These are phyloP conservation scores for Brassica incana DNA, from an alignment of 345 rosid genomes.

Conservation along the genomic window DNA sequence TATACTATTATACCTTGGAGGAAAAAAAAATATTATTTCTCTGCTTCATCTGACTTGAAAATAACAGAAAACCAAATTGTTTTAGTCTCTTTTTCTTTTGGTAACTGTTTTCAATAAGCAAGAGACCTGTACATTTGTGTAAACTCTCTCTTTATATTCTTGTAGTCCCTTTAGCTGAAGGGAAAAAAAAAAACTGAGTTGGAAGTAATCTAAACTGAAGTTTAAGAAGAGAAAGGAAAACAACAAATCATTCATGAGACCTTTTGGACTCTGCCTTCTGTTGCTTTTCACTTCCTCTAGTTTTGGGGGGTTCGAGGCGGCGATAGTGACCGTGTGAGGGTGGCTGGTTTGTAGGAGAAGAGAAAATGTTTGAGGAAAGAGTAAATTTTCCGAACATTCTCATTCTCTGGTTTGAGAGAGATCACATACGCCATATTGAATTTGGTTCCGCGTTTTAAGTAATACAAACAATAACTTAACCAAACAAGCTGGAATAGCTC, in stretches of 20 bases:
- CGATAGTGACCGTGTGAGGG: slow-evolving; percentile 19
- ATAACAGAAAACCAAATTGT: neutral
- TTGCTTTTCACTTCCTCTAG: slow-evolving; percentile 11
- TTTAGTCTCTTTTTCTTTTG: neutral
- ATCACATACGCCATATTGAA: slow-evolving; percentile 24
- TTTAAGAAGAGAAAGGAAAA: slow-evolving; percentile 22
- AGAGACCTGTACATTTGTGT: slow-evolving; percentile 14
- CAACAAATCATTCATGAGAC: slow-evolving; percentile 34
- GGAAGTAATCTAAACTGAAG: slow-evolving; percentile 19
- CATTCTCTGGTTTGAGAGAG: slow-evolving; percentile 9
- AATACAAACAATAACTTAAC: no score
- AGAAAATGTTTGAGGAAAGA: slow-evolving; percentile 76
- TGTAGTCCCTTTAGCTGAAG: slow-evolving; percentile 6
- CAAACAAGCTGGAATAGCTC: slow-evolving; percentile 70
- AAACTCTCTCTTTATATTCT: neutral
- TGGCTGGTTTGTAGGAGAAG: slow-evolving; percentile 47
- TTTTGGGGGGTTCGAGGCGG: slow-evolving; percentile 10
- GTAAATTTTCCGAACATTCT: slow-evolving; percentile 31
- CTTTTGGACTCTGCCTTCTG: slow-evolving; percentile 20
- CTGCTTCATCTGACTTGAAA: neutral
- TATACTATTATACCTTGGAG: no score
- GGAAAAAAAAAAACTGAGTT: neutral
- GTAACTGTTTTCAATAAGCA: slow-evolving; percentile 7
- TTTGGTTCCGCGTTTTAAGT: neutral
- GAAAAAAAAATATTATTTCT: no score